Conservation (phyloP, 140 eudicot species). For the Bidens hawaiensis region DNA sequence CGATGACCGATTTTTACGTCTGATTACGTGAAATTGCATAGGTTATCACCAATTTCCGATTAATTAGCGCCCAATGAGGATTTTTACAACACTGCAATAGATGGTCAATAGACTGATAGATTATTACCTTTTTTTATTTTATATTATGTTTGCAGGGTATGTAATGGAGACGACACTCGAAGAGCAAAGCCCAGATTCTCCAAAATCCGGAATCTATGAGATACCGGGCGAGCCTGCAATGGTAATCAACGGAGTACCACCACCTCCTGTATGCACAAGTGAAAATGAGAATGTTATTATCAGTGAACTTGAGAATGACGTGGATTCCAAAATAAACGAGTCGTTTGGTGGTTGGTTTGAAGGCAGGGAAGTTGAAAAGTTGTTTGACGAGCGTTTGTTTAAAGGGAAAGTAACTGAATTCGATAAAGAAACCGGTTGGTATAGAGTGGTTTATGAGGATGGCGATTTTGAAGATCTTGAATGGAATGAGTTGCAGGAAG, state of each 20-base stretch:
- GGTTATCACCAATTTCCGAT: no score
- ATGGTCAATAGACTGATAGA: background rate
- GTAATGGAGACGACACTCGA: constrained; percentile 35
- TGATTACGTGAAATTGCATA: no score
- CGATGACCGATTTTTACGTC: no score
- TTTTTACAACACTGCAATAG: no score
- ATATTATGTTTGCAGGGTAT: constrained; percentile 11
- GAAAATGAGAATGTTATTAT: constrained; percentile 21
- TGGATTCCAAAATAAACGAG: constrained; percentile 18
- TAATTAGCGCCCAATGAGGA: no score
- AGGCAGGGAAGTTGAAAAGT: constrained; percentile 70
- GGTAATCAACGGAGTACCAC: constrained; percentile 74
- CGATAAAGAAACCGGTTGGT: constrained; percentile 78
- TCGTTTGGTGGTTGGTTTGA: constrained; percentile 62
- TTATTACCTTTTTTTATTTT: background rate
- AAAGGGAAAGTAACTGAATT: constrained; percentile 51
- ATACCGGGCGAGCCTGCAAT: constrained; percentile 76
- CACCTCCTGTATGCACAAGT: constrained; percentile 44
- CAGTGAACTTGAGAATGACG: constrained; percentile 15
- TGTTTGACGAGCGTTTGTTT: constrained; percentile 37
- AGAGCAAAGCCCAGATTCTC: constrained; percentile 29
- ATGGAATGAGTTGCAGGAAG: background rate
- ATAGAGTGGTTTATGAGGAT: constrained; percentile 7
- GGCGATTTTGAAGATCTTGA: background rate
- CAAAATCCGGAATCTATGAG: constrained; percentile 34